Base-by-base conservation (phyloP, 116 monocot species). In the Iris pallida region DNA sequence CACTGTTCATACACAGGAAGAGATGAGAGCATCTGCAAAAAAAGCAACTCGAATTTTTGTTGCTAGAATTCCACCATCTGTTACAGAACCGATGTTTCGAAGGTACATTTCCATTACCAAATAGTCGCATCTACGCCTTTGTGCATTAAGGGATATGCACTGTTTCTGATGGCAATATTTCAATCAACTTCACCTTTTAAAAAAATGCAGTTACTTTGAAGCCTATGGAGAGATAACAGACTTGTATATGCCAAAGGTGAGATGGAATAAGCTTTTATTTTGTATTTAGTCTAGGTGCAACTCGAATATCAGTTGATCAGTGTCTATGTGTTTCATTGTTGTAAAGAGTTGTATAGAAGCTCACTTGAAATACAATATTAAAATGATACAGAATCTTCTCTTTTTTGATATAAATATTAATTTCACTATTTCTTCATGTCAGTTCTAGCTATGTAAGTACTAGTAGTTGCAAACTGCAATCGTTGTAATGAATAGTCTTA, bases 191-290 rank as follows among this genome's bases (percentile, higher is more conserved):
- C 0, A 30, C 30, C 30, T 6, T 70, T 48, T 3, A 47, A 65
- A 73, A 51, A 3, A 65, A 70, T 75, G 75, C 89, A 96, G 96
- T 69, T 84, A 96, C 85, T 96, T 96, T 87, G 96, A 86, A 68
- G 20, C 76, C 20, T 96, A 78, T 80, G 96, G 96, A 58, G 96
- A 87, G 69, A 92, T 96, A 62, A 89, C 86, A 51, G 96, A 96
- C 72, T 75, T 96, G 20, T 96, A 96, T 68, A 96, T 96, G 96
- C 96, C 96, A 65, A 96, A 92, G 91, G 96, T 96, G 60, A 82
- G 70, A 68, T 45, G 30, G 30, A 30, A 30, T 30, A 30, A 30
- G 30, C 30, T 30, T 30, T 30, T 30, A 30, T 30, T 30, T 30
- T 30, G 30, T 30, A 30, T 30, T 30, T 30, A 30, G 30, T 30